Evolutionary conservation across 192 early-diverging fungal species (phyloP), one percentile per base, ranked within the genome.

Genomic region (Coemansia sp.): DNA sequence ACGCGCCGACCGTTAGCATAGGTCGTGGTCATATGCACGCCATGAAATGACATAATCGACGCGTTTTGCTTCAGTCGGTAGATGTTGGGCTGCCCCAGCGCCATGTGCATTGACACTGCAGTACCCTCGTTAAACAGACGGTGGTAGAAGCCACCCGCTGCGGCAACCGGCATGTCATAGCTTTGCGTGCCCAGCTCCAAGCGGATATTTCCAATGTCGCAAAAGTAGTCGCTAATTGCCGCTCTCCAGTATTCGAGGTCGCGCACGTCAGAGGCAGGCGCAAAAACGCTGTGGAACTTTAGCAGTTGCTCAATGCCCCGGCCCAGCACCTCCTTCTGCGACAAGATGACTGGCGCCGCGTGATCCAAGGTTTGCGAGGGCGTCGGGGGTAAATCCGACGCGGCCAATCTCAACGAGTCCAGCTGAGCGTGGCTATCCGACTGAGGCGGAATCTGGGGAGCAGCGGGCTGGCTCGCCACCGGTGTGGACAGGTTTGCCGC

Each of bases 111-210:
- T 1, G 74, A 66, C 17, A 44, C 56, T 24, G 63, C 70, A 2
- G 50, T 50, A 46, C 74, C 79, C 33, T 77, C 74, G 63, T 35
- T 45, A 54, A 82, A 82, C 64, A 82, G 48, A n/a, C 65, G 54
- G 63, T 74, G 59, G 66, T 82, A 82, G 63, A 82, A 77, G 13
- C 79, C 65, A 1, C 68, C 75, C 13, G 73, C 75, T 9, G 79
- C 71, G 39, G 64, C 68, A 1, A 45, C 72, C 0, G 75, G 75
- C 62, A 82, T 57, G 48, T 82, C 79, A 34, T 77, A 77, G 48
- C 48, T 68, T 51, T 77, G 79, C 10, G 44, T 48, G 27, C 75
- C 75, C 13, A 77, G 40, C 35, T 74, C 79, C 34, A 82, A 21
- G 21, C 66, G 68, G 44, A 82, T 59, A n/a, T 17, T 66, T 27